Evolutionary conservation across 2,329 filamentous ascomycete genomes (phyloP), one percentile per base, ranked within the genome.

Genomic region (Chaetomium globosum): DNA sequence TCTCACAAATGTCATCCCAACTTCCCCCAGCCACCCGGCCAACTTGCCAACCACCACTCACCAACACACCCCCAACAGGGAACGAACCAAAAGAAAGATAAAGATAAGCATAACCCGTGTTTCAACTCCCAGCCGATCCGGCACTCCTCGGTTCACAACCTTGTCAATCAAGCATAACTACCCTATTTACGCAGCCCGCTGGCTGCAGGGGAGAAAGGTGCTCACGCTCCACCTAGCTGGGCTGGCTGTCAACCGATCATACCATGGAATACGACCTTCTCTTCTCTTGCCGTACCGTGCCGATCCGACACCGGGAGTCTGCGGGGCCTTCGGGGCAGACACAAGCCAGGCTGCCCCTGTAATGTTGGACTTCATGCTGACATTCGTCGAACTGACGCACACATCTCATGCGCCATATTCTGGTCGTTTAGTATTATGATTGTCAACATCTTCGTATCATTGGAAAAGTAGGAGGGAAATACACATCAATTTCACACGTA

Each of bases 221-320:
- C 33, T 36, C 33, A 36, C 8, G 33, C 33, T 36, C 33, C 33
- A 36, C 33, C 33, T 12, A 6, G 31, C 31, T 31, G 31, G 9
- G 33, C 33, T 12, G 33, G n/a, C 19, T 48, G 46, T 23, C 46
- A 48, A 48, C 46, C 46, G n/a, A 48, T 48, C 46, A 48, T 48
- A 48, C 21, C n/a, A 48, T n/a, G 4, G 2, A 26, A 21, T 10
- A 5, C 46, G 8, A 48, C 10, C 4, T n/a, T 9, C 7, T 9
- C n/a, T 19, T 48, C 46, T 48, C 21, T n/a, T n/a, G 46, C 46
- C n/a, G n/a, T 48, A 9, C 39, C 54, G 61, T 46, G 61, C 46
- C 61, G 61, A 59, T 64, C 61, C 61, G 36, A 59, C 61, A 54
- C 33, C 23, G 36, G 51, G 51, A 33, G 55, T 59, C 61, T 39